Percentiles rank a stretch among this genome's conserved stretches.
phyloP scores from a whole-genome alignment of 768 basidiomycete species.

The Guyanaporus albipodus region DNA sequence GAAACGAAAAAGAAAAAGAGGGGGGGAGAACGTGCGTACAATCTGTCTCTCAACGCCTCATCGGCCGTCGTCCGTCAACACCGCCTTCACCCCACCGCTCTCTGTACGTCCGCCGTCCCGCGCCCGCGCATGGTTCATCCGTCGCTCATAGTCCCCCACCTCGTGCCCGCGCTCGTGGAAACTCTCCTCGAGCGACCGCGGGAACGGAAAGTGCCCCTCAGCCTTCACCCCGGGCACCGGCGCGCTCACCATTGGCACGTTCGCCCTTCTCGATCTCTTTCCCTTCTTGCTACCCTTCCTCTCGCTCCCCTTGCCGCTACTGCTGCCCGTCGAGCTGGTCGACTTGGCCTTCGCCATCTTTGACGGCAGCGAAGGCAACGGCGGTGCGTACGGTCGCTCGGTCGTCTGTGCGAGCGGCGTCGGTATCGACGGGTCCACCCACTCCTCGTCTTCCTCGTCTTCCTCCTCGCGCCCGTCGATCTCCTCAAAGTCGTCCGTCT shows the following conservation, averaged over 20 bases:
- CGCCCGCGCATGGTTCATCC: constrained; percentile 73
- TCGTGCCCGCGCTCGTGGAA: constrained; percentile 25
- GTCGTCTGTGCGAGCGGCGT: constrained; percentile 29
- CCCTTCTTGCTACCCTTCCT: constrained; percentile 33
- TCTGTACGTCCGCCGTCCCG: constrained; percentile 80
- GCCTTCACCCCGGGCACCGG: constrained; percentile 29
- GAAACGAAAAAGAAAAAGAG: not conserved
- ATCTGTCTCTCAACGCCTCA: constrained; percentile 18
- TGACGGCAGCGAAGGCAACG: too few relatives aligned
- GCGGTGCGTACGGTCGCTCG: constrained; percentile 26
- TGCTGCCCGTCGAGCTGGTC: constrained; percentile 26
- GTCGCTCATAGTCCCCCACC: constrained; percentile 34
- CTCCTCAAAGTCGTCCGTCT: constrained; percentile 27
- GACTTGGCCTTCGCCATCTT: constrained; percentile 24
- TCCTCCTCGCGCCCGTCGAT: constrained; percentile 30
- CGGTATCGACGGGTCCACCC: constrained; percentile 65
- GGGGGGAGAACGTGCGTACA: not conserved
- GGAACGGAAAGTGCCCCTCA: constrained; percentile 59
- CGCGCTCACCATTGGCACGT: constrained; percentile 38
- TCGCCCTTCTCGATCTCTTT: constrained; percentile 35
- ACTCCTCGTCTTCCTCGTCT: constrained; percentile 48
- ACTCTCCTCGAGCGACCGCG: constrained; percentile 45
- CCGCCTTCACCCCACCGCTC: constrained; percentile 80
- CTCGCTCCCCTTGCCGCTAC: constrained; percentile 17
- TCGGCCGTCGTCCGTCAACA: constrained; percentile 44